phyloP scores from a whole-genome alignment of 2,329 filamentous ascomycete species.

The Corinectria fuckeliana region DNA sequence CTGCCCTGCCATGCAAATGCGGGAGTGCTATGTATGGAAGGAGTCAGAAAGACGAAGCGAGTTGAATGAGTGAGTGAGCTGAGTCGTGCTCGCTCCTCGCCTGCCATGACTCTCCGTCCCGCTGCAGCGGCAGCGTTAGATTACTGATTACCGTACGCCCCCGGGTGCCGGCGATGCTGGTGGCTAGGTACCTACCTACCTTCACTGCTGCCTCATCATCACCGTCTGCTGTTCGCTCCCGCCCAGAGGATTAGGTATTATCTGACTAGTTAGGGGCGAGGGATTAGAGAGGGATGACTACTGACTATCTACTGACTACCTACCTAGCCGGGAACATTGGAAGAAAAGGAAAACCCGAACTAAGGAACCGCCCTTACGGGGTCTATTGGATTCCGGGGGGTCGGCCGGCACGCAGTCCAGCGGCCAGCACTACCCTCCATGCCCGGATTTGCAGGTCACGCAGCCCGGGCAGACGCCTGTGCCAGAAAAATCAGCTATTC shows the following conservation, averaged over 20 bases:
- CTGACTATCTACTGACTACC: no score
- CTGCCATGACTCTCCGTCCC: slow-evolving; percentile 20
- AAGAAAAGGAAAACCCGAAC: neutral
- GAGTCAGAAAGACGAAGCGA: neutral
- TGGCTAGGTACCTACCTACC: slow-evolving; percentile 25
- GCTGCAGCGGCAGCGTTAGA: slow-evolving; percentile 23
- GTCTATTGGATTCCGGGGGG: slow-evolving; percentile 12
- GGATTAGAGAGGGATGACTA: neutral
- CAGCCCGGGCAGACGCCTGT: slow-evolving; percentile 1
- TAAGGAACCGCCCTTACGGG: slow-evolving; percentile 4
- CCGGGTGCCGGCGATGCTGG: slow-evolving; percentile 27
- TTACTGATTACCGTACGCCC: slow-evolving; percentile 15
- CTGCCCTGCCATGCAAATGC: neutral
- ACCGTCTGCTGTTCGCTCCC: neutral
- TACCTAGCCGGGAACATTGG: neutral
- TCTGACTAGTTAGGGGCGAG: no score
- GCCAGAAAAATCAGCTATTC: slow-evolving; percentile 13
- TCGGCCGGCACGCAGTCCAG: neutral
- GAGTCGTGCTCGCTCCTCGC: neutral
- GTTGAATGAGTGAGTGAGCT: neutral
- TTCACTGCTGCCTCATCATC: slow-evolving; percentile 9
- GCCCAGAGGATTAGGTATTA: no score
- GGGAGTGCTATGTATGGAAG: neutral
- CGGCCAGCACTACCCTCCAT: neutral
- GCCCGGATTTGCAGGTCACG: slow-evolving; percentile 16